Base-by-base conservation (phyloP, 495 filamentous ascomycete genomes). In the Cetradonia linearis region DNA sequence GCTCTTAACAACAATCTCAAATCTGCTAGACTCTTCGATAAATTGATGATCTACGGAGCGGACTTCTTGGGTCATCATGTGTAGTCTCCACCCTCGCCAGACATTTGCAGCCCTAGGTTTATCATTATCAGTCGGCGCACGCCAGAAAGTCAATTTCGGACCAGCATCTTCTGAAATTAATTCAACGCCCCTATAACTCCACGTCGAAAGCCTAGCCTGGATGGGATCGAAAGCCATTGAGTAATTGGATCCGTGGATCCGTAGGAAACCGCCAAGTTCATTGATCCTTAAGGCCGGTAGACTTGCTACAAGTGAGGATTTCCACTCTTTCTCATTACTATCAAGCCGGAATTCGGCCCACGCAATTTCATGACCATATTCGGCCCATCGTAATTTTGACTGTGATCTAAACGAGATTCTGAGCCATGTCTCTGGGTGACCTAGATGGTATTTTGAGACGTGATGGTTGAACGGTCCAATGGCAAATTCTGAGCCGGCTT, bases 111-210 rank as follows among this genome's bases (percentile, higher is more conserved):
- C 71, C 34, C 68, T 69, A 1, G 80, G 74, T 10, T 73, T 71
- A 64, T 88, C 85, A 69, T 87, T 87, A 68, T 86, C 81, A 5
- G 85, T 88, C 28, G 77, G 78, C 23, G 73, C 73, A n/a, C 74
- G 73, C 72, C 72, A 77, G 66, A 73, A 72, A 30, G 70, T 69
- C 25, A 74, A 59, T 5, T 61, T 20, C 16, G 74, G 66, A 20
- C 66, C 65, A 5, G 58, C 58, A 38, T 58, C 59, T 5, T 62
- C 62, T 4, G 60, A 59, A 27, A 68, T 59, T 48, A 70, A 18
- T 11, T 63, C 34, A 25, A 60, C 31, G 16, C 58, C 58, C 56
- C 59, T 63, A 56, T 63, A 60, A 42, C 42, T 60, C 63, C 63
- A 66, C 31, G 36, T 31, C 33, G 50, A n/a, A 28, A 65, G 38